Evolutionary conservation across 768 basidiomycete species (phyloP), one percentile per base, ranked within the genome.

Genomic region (Lentinus tigrinus): DNA sequence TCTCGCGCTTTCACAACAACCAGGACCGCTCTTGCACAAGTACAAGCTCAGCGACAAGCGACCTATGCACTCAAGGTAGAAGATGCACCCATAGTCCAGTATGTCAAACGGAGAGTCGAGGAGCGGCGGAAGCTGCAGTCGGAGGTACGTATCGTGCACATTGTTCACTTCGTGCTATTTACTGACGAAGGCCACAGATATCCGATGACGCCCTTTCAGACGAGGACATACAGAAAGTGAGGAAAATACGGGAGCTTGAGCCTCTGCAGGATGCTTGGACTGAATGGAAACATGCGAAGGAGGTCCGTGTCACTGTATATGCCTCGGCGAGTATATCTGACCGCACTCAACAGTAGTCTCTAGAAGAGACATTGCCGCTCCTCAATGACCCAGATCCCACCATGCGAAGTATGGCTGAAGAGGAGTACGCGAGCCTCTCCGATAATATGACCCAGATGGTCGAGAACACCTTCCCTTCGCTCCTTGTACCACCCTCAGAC

Each of bases 361-460:
- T 92, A 31, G 72, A 81, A 63, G 89, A 89, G 63, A 85, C 86
- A 0, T 67, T 74, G 3, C 69, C 79, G 0, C 81, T 93, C 0
- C 81, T 93, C 3, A 67, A 76, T 36, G 95, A 96, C 65, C 74
- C 87, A 0, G 95, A 96, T 65, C 79, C 85, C 1, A 74, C 81
- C 2, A 88, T 98, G 81, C 87, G 88, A 5, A 70, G 81, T 8
- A 77, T 97, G 55, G 93, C 93, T 0, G 65, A 72, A 1, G 86
- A 89, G 36, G 93, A 95, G 65, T 80, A 85, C 58, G 67, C 69
- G 3, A 53, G 72, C 3, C 80, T 91, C 47, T 69, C 74, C 2
- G 56, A 65, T 19, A 69, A 64, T 47, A 65, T 78, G 21, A 34
- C 68, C 10, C 49, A 28, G 4, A 62, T 70, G 52, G 66, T 73